These are phyloP conservation scores for Myrica gale DNA, from an alignment of 306 rosid species.

Conservation along the genomic window DNA sequence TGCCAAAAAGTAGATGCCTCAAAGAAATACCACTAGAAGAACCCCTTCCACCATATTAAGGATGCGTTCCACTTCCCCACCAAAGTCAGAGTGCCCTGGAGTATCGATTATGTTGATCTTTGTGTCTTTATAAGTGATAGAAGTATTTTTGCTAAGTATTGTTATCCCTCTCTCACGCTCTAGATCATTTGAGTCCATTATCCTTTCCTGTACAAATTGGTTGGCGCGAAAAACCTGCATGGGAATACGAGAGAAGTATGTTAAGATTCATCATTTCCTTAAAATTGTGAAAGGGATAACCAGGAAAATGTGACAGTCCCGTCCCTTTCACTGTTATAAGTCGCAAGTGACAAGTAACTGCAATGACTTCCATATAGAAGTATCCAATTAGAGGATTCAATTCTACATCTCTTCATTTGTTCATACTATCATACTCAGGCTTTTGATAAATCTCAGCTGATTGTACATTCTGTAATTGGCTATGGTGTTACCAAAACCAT, in stretches of 20 bases:
- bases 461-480: not conserved
- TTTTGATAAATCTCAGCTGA: not conserved
- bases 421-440: not conserved
- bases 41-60: slow-evolving; percentile 99
- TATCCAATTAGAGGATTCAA: too few species aligned
- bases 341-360: not conserved
- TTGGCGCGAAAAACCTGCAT: slow-evolving; percentile 94
- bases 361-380: not conserved
- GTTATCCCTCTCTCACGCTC: slow-evolving; percentile 99
- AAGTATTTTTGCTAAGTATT: slow-evolving; percentile 90
- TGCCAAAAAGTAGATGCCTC: slow-evolving; percentile 17
- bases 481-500: not conserved
- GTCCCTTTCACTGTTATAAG: slow-evolving; percentile 1
- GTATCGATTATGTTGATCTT: slow-evolving; percentile 95
- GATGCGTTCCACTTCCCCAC: slow-evolving; percentile 97
- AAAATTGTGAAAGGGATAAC: not conserved
- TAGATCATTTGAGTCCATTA: slow-evolving; percentile 97
- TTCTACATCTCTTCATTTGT: too few species aligned
- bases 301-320: slow-evolving; percentile 9
- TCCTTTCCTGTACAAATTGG: slow-evolving; percentile 90
- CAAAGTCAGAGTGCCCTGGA: slow-evolving; percentile 99
- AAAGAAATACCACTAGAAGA: slow-evolving; percentile 78
- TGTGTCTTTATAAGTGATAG: slow-evolving; percentile 75
- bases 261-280: slow-evolving; percentile 23
- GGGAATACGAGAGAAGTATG: slow-evolving; percentile 24